Evolutionary conservation across 345 rosid species (phyloP).

Genomic region (Gynandropsis gynandra): DNA sequence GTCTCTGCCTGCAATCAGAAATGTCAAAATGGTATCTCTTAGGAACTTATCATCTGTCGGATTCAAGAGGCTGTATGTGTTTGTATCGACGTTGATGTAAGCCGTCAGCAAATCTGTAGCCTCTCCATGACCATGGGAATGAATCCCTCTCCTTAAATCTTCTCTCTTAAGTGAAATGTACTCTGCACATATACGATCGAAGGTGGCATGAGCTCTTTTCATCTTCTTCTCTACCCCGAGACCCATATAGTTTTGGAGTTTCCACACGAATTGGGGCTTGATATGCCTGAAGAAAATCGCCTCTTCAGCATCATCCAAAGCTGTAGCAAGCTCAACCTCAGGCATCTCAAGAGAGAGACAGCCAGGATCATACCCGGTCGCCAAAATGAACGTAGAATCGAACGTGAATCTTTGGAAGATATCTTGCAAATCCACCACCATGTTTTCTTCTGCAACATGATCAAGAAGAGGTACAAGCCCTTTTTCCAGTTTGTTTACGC

Average conservation of each 20-base stretch:
- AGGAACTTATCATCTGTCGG: constrained; percentile 27
- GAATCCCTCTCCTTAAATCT: neutral
- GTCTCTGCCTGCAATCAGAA: constrained; percentile 41
- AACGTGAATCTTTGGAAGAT: constrained; percentile 36
- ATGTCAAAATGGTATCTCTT: constrained; percentile 34
- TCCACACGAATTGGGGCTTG: constrained; percentile 28
- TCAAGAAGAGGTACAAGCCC: constrained; percentile 31
- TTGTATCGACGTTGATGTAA: constrained; percentile 18
- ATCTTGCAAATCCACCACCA: constrained; percentile 33
- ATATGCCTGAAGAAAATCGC: constrained; percentile 14
- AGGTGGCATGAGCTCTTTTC: constrained; percentile 13
- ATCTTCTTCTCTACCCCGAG: constrained; percentile 33
- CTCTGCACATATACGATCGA: constrained; percentile 3
- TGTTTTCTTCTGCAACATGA: constrained; percentile 18
- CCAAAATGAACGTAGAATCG: constrained; percentile 35
- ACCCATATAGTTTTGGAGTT: constrained; percentile 23
- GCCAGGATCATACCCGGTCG: constrained; percentile 31
- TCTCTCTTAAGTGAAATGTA: constrained; percentile 25
- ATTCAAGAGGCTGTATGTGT: neutral
- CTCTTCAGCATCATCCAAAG: constrained; percentile 33
- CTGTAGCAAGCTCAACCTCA: constrained; percentile 19
- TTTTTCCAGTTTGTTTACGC: constrained; percentile 9
- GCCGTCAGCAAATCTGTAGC: constrained; percentile 30
- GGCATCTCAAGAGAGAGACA: constrained; percentile 31
- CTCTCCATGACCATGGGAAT: constrained; percentile 5